Base-by-base conservation (phyloP, 495 filamentous ascomycete species). In the Sphaerosporella brunnea region DNA sequence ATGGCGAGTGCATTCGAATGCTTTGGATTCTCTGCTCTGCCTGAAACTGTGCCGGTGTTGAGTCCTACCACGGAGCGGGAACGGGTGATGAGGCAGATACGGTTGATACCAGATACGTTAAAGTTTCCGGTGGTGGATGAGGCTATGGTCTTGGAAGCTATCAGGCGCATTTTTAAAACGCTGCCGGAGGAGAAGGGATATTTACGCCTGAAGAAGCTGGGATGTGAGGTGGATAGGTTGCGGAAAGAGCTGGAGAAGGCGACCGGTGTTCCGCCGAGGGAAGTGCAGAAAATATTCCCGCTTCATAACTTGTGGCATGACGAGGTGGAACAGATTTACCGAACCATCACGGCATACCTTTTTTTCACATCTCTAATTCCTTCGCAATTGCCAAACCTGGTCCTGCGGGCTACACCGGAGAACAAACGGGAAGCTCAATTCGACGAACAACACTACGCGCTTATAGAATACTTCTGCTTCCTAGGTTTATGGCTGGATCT, bases 391-490 rank as follows among this genome's bases (percentile, higher is more conserved):
- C 53, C 39, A 11, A 39, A 30, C 21, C 30, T 52, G 16, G 21
- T 57, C 2, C 36, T 37, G 2, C 37, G 49, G 25, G 52, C 49
- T 13, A 28, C 42, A 20, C 24, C n/a, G 32, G 15, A 18, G 16
- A 15, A 38, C 2, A 42, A 35, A 21, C n/a, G 18, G 23, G 44
- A 46, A 16, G 18, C 30, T 10, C 35, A 23, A 13, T 8, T 2
- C 20, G 20, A 38, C 13, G 44, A 34, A 25, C 37, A 48, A 2
- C 53, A 43, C 34, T 36, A 36, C 10, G 49, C 48, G 21, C 30
- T 58, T 23, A 39, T 46, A 18, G 53, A 56, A 30, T 58, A 53
- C 40, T 56, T 56, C 30, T 46, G 52, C 50, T 58, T 58, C 30
- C 25, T 56, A 11, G 41, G 21, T 4, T 43, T 57, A 38, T 55